Evolutionary conservation across 2,329 filamentous ascomycete species (phyloP), one percentile per base, ranked within the genome.

Genomic region (Rutstroemia sydowiana): DNA sequence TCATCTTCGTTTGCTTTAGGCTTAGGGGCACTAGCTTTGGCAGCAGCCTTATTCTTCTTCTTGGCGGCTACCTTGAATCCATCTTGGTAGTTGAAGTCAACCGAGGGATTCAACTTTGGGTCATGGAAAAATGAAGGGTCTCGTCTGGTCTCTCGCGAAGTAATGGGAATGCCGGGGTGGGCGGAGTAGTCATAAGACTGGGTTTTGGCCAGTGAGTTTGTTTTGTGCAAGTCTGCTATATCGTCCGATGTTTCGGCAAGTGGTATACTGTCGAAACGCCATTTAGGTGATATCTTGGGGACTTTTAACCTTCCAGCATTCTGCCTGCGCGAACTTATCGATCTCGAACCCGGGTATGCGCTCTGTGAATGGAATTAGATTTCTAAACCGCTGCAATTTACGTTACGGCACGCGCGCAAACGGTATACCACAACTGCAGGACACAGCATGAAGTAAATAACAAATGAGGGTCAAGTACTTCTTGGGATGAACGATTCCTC

Each of bases 61-160:
- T 77, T 79, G 58, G 77, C 75, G 34, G 73, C 74, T 62, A 84
- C 75, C 47, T 73, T 71, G 68, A 74, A 79, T 45, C 73, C 76
- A 39, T 78, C 71, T 48, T 75, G 68, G 23, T 74, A 78, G 20
- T 71, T 70, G 53, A 86, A 79, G 62, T 87, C 82, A 46, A 87
- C 69, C 28, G 71, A 67, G 18, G 70, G 63, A 36, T 69, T 65
- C 59, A 70, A 67, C 34, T 65, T 69, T n/a, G 74, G 75, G 57
- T 79, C 74, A 37, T 58, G 57, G 31, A 81, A 68, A 5, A 79
- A 60, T 60, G 67, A 61, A 36, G 58, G 49, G 32, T 59, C 56
- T 31, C 55, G 44, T 53, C 48, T 32, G 45, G 55, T 53, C 39
- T 57, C 32, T 37, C 42, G 55, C 5, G 55, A 54, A 14, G 47